A percentile compares a stretch with the other conserved stretches of the same genome.
These are phyloP conservation scores for Purpureocillium takamizusanense DNA, from an alignment of 2,329 filamentous ascomycete species.

Conservation along the genomic window DNA sequence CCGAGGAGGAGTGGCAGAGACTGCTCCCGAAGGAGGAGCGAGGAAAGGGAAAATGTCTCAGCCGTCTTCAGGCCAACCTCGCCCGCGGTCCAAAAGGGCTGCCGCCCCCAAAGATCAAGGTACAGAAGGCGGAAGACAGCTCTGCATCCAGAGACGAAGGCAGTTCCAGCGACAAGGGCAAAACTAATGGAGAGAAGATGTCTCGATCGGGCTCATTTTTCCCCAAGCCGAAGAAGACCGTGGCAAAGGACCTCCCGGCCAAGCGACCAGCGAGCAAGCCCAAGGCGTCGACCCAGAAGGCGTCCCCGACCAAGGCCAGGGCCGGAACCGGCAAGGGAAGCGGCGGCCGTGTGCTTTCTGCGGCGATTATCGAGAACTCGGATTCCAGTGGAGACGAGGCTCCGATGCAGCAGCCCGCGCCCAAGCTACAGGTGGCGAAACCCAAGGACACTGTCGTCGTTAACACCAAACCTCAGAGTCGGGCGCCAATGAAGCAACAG, in stretches of 20 bases:
- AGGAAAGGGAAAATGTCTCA: constrained; percentile 49
- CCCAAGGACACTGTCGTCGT: constrained; percentile 22
- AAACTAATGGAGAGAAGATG: constrained; percentile 31
- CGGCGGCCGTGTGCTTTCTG: constrained; percentile 39
- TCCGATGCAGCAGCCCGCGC: constrained; percentile 19
- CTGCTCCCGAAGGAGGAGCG: constrained; percentile 49
- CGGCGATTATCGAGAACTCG: constrained; percentile 47
- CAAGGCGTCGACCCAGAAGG: constrained; percentile 21
- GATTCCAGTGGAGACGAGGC: constrained; percentile 44
- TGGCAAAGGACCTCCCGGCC: constrained; percentile 42
- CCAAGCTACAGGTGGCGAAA: constrained; percentile 14
- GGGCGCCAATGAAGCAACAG: constrained; percentile 22
- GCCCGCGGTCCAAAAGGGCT: constrained; percentile 41
- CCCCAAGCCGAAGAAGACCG: constrained; percentile 47
- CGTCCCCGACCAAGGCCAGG: constrained; percentile 33
- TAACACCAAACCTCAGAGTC: constrained; percentile 22
- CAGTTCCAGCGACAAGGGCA: constrained; percentile 19
- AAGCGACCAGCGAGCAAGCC: constrained; percentile 41
- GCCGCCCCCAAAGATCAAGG: constrained; percentile 38
- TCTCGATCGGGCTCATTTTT: constrained; percentile 39
- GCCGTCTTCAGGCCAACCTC: constrained; percentile 51
- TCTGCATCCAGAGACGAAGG: constrained; percentile 28
- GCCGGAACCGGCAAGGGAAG: constrained; percentile 21
- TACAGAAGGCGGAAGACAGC: constrained; percentile 40
- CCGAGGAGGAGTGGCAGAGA: constrained; percentile 52